Evolutionary conservation across 495 filamentous ascomycete genomes (phyloP), one percentile per base, ranked within the genome.

Genomic region (Extremus antarcticus): DNA sequence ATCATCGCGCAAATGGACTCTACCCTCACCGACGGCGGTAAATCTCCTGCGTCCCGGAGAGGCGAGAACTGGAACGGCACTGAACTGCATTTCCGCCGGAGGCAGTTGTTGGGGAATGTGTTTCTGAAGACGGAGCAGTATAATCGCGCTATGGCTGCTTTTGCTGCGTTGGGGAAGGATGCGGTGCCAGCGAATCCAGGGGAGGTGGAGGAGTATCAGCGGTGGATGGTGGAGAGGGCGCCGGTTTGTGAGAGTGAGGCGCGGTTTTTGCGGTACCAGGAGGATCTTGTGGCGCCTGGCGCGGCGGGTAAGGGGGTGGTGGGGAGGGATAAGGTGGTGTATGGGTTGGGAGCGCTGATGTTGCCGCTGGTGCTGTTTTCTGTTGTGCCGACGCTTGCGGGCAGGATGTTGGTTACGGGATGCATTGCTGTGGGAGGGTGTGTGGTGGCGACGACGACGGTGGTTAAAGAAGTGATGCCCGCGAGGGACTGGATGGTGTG

Each of bases 111-210:
- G 56, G 79, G 79, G 2, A 74, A 79, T 55, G 78, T 92, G 54
- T 83, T 78, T 20, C 77, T 80, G 41, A 95, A 95, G 60, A 71
- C 88, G 3, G 79, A 81, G 25, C 86, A 92, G 63, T 95, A 95
- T 63, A 91, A 88, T 56, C 80, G 81, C 51, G 79, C 85, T 10
- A 75, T 94, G 45, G 72, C 79, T 21, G 81, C 84, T 15, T 91
- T 57, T 54, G 61, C 79, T 64, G 77, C 75, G 65, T 72, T 83
- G 23, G 73, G 76, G 3, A 72, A 80, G 48, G 71, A 68, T 23
- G 72, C 88, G 19, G 68, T 76, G 0, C 64, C 71, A 10, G 82
- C 87, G 7, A 71, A 71, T 0, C 59, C 74, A 4, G 70, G 76
- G 7, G 81, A 88, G 47, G 70, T 90, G 51, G 66, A 74, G 9